Base-by-base conservation (phyloP, 108 stramenopile species). In the Ochromonas danica region DNA sequence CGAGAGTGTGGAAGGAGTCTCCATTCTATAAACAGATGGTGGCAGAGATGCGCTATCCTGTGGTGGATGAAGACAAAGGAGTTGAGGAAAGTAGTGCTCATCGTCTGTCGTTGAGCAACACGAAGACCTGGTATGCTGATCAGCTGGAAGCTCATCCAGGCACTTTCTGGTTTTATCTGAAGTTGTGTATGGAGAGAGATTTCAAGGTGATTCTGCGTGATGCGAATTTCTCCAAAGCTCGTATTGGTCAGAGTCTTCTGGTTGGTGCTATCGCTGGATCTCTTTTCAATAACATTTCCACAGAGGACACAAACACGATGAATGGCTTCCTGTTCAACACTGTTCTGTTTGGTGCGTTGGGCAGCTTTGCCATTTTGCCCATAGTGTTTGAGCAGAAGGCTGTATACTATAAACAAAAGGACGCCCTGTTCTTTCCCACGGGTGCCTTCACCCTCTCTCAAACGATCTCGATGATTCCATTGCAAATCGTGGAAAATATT, bases 401-500 rank as follows among this genome's bases (percentile, higher is more conserved):
- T 6, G 84, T 93, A 17, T 90, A 93, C 42, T 92, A 95, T 88
- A 94, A 95, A 78, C 93, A 94, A 62, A 88, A 87, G 41, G 90
- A 91, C 77, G 88, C 91, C 0, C 88, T 89, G 57, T 93, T 94
- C 77, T 93, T 91, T 75, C 93, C 92, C 40, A 91, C 92, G 35
- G 87, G 79, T 78, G 80, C 42, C 88, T 91, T 78, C 25, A 78
- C 84, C 30, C 42, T 84, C 39, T 42, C 83, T 3, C 78, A 77
- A 75, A 78, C 40, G 39, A 40, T 82, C 14, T 14, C 70, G 25
- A 41, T 67, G 33, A 41, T 40, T 31, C 1, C 83, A 39, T 36
- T 82, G 6, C 43, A 78, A 61, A 1, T 74, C 17, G 25, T 67
- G 0, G 79, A 86, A 31, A 60, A 62, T 25, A 10, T 79, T 28